Base-by-base conservation (phyloP, 2,329 filamentous ascomycete genomes). In the Neofusicoccum sp. region DNA sequence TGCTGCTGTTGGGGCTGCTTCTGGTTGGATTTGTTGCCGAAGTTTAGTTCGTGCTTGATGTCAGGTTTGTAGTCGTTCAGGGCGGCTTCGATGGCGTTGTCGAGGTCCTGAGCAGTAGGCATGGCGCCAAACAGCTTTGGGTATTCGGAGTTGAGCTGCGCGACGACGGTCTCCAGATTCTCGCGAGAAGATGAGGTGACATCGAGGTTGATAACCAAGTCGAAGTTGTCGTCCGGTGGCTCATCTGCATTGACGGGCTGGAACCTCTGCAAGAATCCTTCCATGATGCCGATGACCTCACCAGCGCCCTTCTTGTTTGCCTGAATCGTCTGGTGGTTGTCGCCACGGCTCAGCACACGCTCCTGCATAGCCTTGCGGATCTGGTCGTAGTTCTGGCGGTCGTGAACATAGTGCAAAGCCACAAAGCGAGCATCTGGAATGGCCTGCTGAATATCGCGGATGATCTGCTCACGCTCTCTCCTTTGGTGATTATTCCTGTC, bases 321-420 rank as follows among this genome's bases (percentile, higher is more conserved):
- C 71, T 95, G 93, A 64, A 99, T 98, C 0, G 95, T 99, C 78
- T 99, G 95, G 75, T 99, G 95, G 71, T 98, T 98, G 76, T 99
- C 93, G 12, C 95, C 95, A 28, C 95, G 89, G 5, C 87, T 84
- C 22, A 97, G 80, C 0, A 99, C 92, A 56, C 95, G 88, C 66
- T 88, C 84, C 63, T 87, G 88, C 1, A 93, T 96, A 31, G 94
- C 83, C 63, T 85, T 81, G 48, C 91, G 86, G 66, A 98, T 91
- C 36, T 85, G 81, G 56, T 90, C 84, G 6, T 95, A 85, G 67
- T 92, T 80, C 43, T 79, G 71, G 16, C 77, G 81, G 63, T 93
- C 86, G 72, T 98, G 95, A 6, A 91, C 88, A 72, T 93, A 99
- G 71, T 98, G 90, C 11, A 99, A 81, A 28, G 93, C 94, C 14